Evolutionary conservation across 1,284 basidiomycete species (phyloP).

Genomic region (Coniferiporia sulphurascens): DNA sequence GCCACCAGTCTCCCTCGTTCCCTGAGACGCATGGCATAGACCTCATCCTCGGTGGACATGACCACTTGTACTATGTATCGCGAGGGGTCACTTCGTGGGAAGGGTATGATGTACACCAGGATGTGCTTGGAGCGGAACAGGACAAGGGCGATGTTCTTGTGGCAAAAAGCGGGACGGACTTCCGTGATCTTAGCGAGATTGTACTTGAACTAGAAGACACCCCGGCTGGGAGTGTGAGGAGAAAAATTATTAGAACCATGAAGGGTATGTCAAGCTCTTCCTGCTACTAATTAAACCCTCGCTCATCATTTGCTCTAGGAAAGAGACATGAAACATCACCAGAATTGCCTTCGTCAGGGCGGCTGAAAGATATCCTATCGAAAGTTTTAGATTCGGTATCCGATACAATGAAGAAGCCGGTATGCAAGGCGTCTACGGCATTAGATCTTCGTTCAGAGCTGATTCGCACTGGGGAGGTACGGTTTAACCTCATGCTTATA

Average conservation of each 20-base stretch:
- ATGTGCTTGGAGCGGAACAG: constrained; percentile 65
- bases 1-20: constrained; percentile 44
- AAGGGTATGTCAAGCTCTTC: constrained; percentile 39
- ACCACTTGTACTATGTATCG: constrained; percentile 83
- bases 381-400: constrained; percentile 69
- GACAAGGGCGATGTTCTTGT: constrained; percentile 72
- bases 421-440: constrained; percentile 64
- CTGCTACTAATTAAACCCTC: not conserved
- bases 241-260: constrained; percentile 60
- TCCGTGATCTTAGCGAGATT: constrained; percentile 80
- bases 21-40: constrained; percentile 72
- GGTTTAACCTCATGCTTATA: constrained; percentile 5
- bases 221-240: constrained; percentile 59
- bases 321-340: constrained; percentile 62
- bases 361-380: constrained; percentile 58
- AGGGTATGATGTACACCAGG: constrained; percentile 52
- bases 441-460: constrained; percentile 75
- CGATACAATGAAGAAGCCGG: constrained; percentile 63
- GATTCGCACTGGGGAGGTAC: constrained; percentile 68
- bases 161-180: constrained; percentile 89
- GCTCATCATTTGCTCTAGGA: constrained; percentile 35
- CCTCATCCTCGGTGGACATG: constrained; percentile 85
- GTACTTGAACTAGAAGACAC: constrained; percentile 58
- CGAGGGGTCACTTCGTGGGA: constrained; percentile 74
- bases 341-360: constrained; percentile 51